Evolutionary conservation across 768 basidiomycete genomes (phyloP).

Genomic region (Calvatia gigantea): DNA sequence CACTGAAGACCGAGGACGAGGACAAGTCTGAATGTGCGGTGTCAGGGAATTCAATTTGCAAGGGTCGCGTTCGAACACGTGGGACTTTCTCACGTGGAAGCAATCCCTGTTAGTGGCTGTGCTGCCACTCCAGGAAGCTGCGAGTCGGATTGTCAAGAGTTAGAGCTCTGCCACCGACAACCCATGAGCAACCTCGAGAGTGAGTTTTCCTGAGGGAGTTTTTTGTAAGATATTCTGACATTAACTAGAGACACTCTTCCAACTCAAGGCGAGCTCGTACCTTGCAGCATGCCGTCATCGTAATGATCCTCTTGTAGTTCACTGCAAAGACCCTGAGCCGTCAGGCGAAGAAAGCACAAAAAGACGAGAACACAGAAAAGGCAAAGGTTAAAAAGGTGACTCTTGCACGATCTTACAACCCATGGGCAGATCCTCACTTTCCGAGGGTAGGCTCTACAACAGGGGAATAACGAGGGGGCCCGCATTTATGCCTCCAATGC

Average conservation of each 20-base stretch:
- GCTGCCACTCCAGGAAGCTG: background rate
- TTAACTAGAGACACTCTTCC: constrained; percentile 88
- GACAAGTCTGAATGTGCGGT: background rate
- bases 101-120: constrained; percentile 9
- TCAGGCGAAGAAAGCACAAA: constrained; percentile 97
- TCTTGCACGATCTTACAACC: background rate
- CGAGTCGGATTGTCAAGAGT: constrained; percentile 2
- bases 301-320: constrained; percentile 57
- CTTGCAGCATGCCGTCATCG: constrained; percentile 6
- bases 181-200: constrained; percentile 87
- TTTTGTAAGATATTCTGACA: constrained; percentile 24
- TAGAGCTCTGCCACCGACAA: constrained; percentile 13
- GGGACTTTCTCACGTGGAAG: constrained; percentile 17
- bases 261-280: constrained; percentile 74
- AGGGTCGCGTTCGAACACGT: constrained; percentile 9
- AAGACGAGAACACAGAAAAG: constrained; percentile 91
- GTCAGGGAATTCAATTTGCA: constrained; percentile 9
- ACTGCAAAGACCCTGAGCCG: constrained; percentile 93
- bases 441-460: constrained; percentile 76
- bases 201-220: constrained; percentile 40
- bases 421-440: constrained; percentile 4
- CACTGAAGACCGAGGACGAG: background rate
- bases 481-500: constrained; percentile 98
- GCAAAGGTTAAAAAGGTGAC: constrained; percentile 87
- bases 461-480: constrained; percentile 96